These are phyloP conservation scores for Ailanthus altissimus DNA, from an alignment of 345 rosid species.

Conservation along the genomic window DNA sequence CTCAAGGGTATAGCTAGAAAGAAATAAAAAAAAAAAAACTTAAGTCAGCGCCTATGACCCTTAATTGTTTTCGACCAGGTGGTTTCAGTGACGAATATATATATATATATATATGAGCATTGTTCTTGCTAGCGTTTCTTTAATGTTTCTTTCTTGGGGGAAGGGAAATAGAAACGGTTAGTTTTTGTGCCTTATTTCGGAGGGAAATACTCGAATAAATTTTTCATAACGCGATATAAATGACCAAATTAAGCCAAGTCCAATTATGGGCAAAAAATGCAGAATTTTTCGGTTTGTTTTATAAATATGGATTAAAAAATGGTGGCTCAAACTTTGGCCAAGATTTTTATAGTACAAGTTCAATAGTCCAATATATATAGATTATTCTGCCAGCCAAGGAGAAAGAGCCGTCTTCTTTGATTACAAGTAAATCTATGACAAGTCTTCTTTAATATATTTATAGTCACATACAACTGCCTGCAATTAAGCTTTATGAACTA, in stretches of 20 bases:
- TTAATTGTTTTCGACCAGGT: background rate
- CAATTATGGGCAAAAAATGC: background rate
- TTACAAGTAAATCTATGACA: background rate
- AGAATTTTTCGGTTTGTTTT: background rate
- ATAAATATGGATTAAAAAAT: background rate
- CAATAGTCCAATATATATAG: background rate
- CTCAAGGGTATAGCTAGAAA: too few species aligned
- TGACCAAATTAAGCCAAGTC: too few species aligned
- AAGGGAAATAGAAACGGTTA: too few species aligned
- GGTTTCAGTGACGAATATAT: background rate
- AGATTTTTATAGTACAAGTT: too few species aligned
- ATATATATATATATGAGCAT: background rate
- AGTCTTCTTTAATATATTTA: background rate
- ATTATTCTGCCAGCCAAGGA: conserved; percentile 4
- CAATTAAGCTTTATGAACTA: background rate
- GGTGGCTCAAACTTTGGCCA: background rate
- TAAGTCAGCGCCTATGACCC: background rate
- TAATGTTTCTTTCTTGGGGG: too few species aligned
- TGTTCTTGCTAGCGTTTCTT: background rate
- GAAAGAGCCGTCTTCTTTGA: background rate
- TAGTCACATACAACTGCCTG: background rate
- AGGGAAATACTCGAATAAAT: too few species aligned
- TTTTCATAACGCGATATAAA: too few species aligned
- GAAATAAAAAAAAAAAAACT: background rate
- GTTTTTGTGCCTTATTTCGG: too few species aligned